phyloP scores from a whole-genome alignment of 768 basidiomycete genomes.

The Psilocybe subaeruginosa region DNA sequence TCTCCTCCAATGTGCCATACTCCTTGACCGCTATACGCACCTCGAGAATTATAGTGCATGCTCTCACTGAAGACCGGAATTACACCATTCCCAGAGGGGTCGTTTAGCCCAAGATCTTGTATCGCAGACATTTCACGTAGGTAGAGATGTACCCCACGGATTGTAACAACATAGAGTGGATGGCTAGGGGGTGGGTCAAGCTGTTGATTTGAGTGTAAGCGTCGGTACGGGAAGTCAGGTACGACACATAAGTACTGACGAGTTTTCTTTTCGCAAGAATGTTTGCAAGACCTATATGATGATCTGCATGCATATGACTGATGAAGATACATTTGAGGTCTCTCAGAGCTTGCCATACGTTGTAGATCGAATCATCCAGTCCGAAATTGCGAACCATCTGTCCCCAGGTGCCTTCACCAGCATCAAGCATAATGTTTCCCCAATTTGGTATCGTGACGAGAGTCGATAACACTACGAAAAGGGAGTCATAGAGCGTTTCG shows the following conservation, averaged over 20 bases:
- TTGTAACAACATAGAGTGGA: conserved; percentile 74
- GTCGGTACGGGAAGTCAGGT: neutral
- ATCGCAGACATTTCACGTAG: conserved; percentile 74
- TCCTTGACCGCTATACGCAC: conserved; percentile 38
- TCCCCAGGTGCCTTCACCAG: conserved; percentile 92
- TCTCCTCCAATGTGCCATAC: conserved; percentile 46
- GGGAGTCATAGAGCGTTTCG: neutral
- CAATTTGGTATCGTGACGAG: conserved; percentile 73
- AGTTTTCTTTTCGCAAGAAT: conserved; percentile 70
- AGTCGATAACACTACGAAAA: conserved; percentile 67
- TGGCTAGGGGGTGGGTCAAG: conserved; percentile 60
- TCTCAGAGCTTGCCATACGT: conserved; percentile 64
- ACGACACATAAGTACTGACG: conserved; percentile 40
- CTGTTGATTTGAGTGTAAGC: conserved; percentile 38
- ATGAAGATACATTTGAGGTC: conserved; percentile 81
- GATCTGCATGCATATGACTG: conserved; percentile 92
- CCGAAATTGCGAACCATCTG: conserved; percentile 85
- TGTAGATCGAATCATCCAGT: conserved; percentile 33
- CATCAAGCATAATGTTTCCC: conserved; percentile 83
- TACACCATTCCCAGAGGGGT: conserved; percentile 51
- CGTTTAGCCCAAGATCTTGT: conserved; percentile 68
- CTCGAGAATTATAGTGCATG: conserved; percentile 47
- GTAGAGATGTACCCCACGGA: conserved; percentile 60
- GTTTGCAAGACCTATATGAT: conserved; percentile 82
- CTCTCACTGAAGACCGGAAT: conserved; percentile 58